Percentiles rank a stretch among this genome's conserved stretches.
phyloP scores from a whole-genome alignment of 225 moss, liverwort and hornwort species.

The Thuidium tamariscinum region DNA sequence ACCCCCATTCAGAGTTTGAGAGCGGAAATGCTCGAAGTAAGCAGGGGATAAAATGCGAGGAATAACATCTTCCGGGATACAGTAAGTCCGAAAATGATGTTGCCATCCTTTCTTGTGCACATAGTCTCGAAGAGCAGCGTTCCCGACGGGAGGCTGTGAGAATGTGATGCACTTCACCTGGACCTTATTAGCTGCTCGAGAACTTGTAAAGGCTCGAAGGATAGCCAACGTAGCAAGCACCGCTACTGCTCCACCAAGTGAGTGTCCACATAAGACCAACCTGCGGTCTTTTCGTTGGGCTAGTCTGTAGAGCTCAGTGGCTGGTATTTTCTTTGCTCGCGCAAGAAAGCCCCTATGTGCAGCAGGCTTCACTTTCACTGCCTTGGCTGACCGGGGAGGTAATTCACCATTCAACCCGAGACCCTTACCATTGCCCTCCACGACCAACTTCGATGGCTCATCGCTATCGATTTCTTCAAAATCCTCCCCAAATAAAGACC shows the following conservation, averaged over 20 bases:
- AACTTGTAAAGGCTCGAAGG: slow-evolving; percentile 61
- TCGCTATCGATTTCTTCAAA: slow-evolving; percentile 40
- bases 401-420: slow-evolving; percentile 42
- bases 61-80: slow-evolving; percentile 94
- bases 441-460: slow-evolving; percentile 16
- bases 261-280: slow-evolving; percentile 96
- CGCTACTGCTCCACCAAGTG: slow-evolving; percentile 98
- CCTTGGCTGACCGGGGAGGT: slow-evolving; percentile 31
- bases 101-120: slow-evolving; percentile 95
- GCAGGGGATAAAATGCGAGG: slow-evolving; percentile 97
- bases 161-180: slow-evolving; percentile 98
- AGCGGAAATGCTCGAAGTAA: slow-evolving; percentile 88
- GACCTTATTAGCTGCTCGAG: slow-evolving; percentile 64
- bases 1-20: slow-evolving; percentile 33
- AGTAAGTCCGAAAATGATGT: slow-evolving; percentile 88
- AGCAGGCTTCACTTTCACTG: slow-evolving; percentile 56
- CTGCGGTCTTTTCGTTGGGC: slow-evolving; percentile 86
- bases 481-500: slow-evolving; percentile 68
- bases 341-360: slow-evolving; percentile 90
- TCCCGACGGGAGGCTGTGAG: slow-evolving; percentile 99
- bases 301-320: slow-evolving; percentile 81
- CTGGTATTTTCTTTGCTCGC: slow-evolving; percentile 81
- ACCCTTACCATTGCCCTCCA: slow-evolving; percentile 26
- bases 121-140: slow-evolving; percentile 87
- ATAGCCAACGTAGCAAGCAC: slow-evolving; percentile 94